Evolutionary conservation across 2,329 filamentous ascomycete genomes (phyloP), one percentile per base, ranked within the genome.

Genomic region (Blumeriella jaapii): DNA sequence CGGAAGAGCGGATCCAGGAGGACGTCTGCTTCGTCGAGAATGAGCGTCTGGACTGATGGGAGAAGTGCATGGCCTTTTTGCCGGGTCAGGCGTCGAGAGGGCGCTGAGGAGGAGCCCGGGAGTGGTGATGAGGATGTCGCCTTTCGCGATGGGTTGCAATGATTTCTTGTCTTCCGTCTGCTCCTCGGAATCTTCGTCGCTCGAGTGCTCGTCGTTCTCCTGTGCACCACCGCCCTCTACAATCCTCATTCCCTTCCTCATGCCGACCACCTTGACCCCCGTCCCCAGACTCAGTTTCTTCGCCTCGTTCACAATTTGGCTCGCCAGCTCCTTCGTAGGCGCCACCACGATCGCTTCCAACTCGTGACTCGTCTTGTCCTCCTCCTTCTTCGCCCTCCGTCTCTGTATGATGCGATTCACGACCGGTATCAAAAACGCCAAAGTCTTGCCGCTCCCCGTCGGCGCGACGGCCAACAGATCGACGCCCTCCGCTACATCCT

Each of bases 11-110:
- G 78, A 51, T 96, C 87, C 8, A 98, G 71, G 5, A 98, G 77
- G 10, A 96, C 86, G 57, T 98, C 91, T 1, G 86, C 91, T 64
- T 98, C 91, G 53, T 98, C 91, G 2, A 98, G 66, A 22, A 96
- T 70, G 12, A 98, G 63, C 32, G 76, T 76, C 28, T 69, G 69
- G 4, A 95, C 78, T 1, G 72, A 69, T 0, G 82, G 74, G 4
- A 93, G 59, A 4, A 67, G 61, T 19, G 64, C 59, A 52, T 65
- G 34, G 3, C 9, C 3, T 24, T 42, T 60, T 55, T 9, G 41
- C 42, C 7, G 47, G 33, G 48, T 61, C 54, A 36, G 61, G 61
- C 14, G 61, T 63, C 7, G 67, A 63, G 5, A 95, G 60, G 3
- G 82, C 76, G 54, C 91, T 83, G 17, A 89, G 69, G 3, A 98